Evolutionary conservation across 768 basidiomycete genomes (phyloP).

Genomic region (Cystobasidium tubakii): DNA sequence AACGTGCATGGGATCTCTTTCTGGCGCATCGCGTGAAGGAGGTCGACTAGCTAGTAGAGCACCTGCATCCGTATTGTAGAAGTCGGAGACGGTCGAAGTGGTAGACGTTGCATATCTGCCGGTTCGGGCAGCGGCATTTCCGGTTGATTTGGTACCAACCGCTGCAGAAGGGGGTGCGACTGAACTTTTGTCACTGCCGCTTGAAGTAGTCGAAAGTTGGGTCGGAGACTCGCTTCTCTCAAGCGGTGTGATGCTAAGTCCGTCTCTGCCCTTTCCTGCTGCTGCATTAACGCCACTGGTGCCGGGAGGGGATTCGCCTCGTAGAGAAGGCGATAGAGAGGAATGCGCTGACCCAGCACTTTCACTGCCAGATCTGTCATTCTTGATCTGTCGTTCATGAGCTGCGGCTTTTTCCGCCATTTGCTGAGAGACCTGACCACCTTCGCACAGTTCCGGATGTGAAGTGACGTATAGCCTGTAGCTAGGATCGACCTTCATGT

Average conservation of each 20-base stretch:
- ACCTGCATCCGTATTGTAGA: slow-evolving; percentile 1
- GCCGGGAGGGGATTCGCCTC: background rate
- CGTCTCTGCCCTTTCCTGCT: background rate
- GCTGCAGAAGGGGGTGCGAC: background rate
- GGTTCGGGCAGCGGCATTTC: background rate
- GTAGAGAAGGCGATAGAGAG: background rate
- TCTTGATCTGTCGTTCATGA: background rate
- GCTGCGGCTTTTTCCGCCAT: background rate
- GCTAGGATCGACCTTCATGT: slow-evolving; percentile 82
- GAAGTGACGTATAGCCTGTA: slow-evolving; percentile 87
- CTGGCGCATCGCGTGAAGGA: slow-evolving; percentile 34
- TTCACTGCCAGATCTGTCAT: background rate
- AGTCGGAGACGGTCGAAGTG: slow-evolving; percentile 6
- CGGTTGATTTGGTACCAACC: background rate
- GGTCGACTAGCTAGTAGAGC: slow-evolving; percentile 27
- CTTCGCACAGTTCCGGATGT: slow-evolving; percentile 71
- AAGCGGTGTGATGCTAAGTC: slow-evolving; percentile 21
- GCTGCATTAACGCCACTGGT: background rate
- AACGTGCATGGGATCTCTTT: slow-evolving; percentile 37
- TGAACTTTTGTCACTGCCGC: slow-evolving; percentile 4
- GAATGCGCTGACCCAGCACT: background rate
- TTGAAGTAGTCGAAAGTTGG: background rate
- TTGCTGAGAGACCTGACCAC: background rate
- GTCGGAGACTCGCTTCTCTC: slow-evolving; percentile 4
- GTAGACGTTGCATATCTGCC: slow-evolving; percentile 6